Base-by-base conservation (phyloP, 352 stramenopile genomes). In the Detonula confervacea region DNA sequence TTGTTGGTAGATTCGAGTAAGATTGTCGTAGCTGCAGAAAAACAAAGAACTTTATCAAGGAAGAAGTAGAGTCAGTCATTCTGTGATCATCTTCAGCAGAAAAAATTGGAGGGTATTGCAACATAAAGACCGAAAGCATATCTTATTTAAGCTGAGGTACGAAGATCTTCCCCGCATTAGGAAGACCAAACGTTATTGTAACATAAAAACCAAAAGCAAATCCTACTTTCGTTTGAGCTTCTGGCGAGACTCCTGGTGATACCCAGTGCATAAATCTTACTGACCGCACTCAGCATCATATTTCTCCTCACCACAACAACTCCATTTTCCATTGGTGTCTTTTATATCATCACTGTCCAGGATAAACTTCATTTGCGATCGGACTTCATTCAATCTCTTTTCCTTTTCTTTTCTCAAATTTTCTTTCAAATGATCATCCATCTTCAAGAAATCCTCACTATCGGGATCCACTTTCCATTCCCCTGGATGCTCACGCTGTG, bases 11-110 rank as follows among this genome's bases (percentile, higher is more conserved):
- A 98, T 80, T 92, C 86, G 11, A 95, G 96, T 77, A 98, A 98
- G 81, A 96, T 98, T 77, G 96, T 99, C 18, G 90, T 98, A 6
- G 95, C 96, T 70, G 96, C 96, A 8, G 96, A 99, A 88, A 99
- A 98, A 79, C 96, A 98, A 82, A 90, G 96, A 65, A 99, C 96
- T 27, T 88, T 98, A 25, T 92, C 89, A 22, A 89, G 90, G 25
- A 98, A 97, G 79, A 94, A 95, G 73, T 97, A 79, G 16, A 72
- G 47, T 60, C 27, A 47, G 29, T 16, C 30, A 8, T n/a, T n/a
- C n/a, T n/a, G n/a, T n/a, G n/a, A n/a, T n/a, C n/a, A n/a, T n/a
- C n/a, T n/a, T n/a, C n/a, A n/a, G n/a, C n/a, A n/a, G n/a, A n/a
- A n/a, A n/a, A n/a, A n/a, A n/a, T n/a, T n/a, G n/a, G n/a, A n/a